phyloP scores from a whole-genome alignment of 805 yeast genomes.

The Kazachstania viticola region DNA sequence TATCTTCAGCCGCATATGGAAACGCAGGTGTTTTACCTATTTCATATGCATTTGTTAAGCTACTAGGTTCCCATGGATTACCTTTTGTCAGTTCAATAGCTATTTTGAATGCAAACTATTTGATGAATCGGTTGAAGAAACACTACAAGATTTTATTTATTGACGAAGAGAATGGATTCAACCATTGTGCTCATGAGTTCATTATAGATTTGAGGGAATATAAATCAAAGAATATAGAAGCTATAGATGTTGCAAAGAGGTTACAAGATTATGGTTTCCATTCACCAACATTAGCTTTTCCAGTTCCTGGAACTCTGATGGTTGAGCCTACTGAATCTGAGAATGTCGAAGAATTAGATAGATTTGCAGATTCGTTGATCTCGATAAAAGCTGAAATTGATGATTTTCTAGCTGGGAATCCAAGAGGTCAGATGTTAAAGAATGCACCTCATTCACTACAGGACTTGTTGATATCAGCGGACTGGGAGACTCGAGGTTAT shows the following conservation, averaged over 20 bases:
- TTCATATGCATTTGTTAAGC: slow-evolving; percentile 87
- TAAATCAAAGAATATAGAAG: slow-evolving; percentile 73
- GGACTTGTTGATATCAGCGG: slow-evolving; percentile 56
- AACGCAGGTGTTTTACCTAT: slow-evolving; percentile 90
- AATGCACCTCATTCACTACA: slow-evolving; percentile 87
- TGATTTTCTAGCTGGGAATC: slow-evolving; percentile 52
- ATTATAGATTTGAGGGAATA: slow-evolving; percentile 82
- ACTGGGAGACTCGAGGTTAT: slow-evolving; percentile 80
- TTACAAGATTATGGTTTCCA: slow-evolving; percentile 97
- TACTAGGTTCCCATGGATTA: slow-evolving; percentile 79
- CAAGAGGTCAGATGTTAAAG: slow-evolving; percentile 60
- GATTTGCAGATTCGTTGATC: slow-evolving; percentile 81
- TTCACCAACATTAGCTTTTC: slow-evolving; percentile 98
- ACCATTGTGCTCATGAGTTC: slow-evolving; percentile 93
- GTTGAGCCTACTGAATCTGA: slow-evolving; percentile 97
- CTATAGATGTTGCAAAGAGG: slow-evolving; percentile 93
- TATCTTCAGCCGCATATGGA: slow-evolving; percentile 91
- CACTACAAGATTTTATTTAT: slow-evolving; percentile 71
- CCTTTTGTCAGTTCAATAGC: slow-evolving; percentile 85
- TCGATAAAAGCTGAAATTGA: slow-evolving; percentile 74
- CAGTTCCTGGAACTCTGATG: slow-evolving; percentile 95
- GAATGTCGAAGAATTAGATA: slow-evolving; percentile 73
- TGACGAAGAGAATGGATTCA: slow-evolving; percentile 31
- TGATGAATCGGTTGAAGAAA: slow-evolving; percentile 66
- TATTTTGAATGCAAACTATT: slow-evolving; percentile 89